Conservation (phyloP, 1,284 basidiomycete species). For the Rhodotorula sp. region DNA sequence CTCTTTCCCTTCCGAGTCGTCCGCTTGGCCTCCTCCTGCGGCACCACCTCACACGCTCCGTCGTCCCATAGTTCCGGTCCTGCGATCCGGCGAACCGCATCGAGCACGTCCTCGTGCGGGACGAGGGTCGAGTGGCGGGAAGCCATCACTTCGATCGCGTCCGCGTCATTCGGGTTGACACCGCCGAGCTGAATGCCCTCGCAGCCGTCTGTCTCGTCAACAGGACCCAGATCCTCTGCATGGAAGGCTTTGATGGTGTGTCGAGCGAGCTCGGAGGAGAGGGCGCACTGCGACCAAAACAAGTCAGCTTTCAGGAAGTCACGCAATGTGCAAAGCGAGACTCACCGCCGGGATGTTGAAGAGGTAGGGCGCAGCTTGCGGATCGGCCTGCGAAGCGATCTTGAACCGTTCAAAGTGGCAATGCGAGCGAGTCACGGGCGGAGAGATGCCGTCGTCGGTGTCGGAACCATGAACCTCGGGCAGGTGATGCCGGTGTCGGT, state of each 20-base stretch:
- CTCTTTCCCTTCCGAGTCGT: background rate
- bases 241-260: slow-evolving; percentile 9
- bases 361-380: background rate
- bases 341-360: slow-evolving; percentile 21
- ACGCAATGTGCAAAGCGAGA: background rate
- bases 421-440: slow-evolving; percentile 23
- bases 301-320: background rate
- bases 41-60: slow-evolving; percentile 23
- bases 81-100: slow-evolving; percentile 14
- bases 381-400: background rate
- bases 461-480: background rate
- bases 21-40: background rate
- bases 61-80: slow-evolving; percentile 28
- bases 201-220: slow-evolving; percentile 17
- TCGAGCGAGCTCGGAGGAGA: slow-evolving; percentile 7
- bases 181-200: slow-evolving; percentile 18
- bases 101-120: slow-evolving; percentile 19
- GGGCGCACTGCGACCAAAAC: slow-evolving; percentile 13
- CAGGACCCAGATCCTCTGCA: slow-evolving; percentile 16
- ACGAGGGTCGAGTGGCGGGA: slow-evolving; percentile 17
- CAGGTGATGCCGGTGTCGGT: slow-evolving; percentile 17
- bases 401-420: slow-evolving; percentile 14
- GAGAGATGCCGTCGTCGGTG: background rate
- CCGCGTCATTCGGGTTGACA: background rate
- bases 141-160: slow-evolving; percentile 8